Evolutionary conservation across 139 green algal genomes (phyloP).

Genomic region (Tetradesmus obliquus): DNA sequence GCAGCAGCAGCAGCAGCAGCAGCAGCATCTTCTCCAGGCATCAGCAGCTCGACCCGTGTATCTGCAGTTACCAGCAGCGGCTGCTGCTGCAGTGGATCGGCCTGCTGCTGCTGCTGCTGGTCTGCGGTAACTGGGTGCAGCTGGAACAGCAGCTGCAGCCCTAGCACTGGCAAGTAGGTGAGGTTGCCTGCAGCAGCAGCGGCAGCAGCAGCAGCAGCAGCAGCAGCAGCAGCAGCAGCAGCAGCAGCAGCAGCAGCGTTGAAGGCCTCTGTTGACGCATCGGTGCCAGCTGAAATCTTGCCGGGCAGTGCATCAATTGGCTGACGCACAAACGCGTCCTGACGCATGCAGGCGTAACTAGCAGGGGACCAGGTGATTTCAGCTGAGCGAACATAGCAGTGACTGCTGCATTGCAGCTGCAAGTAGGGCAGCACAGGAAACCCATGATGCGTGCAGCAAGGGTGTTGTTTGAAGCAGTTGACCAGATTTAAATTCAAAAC

Average conservation of each 20-base stretch:
- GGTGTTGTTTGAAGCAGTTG: too few species aligned
- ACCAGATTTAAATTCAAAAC: too few species aligned
- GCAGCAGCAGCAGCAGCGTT: constrained; percentile 24
- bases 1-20: not conserved
- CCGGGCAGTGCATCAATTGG: too few species aligned
- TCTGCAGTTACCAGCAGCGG: constrained; percentile 28
- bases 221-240: constrained; percentile 53
- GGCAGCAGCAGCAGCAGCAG: constrained; percentile 57
- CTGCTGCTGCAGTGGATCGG: not conserved
- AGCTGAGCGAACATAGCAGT: too few species aligned
- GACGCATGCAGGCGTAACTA: too few species aligned
- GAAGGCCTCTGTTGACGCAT: too few species aligned
- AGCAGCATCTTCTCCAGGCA: constrained; percentile 19
- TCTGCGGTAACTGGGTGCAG: not conserved
- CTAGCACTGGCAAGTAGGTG: not conserved
- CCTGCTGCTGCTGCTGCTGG: constrained; percentile 36
- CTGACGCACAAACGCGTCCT: too few species aligned
- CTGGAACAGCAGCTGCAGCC: constrained; percentile 19
- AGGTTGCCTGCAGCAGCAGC: not conserved
- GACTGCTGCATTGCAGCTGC: too few species aligned
- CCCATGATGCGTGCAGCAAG: too few species aligned
- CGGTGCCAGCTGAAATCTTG: too few species aligned
- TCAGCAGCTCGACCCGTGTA: constrained; percentile 30
- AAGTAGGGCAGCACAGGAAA: too few species aligned
- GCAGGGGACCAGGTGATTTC: too few species aligned